Evolutionary conservation across 129 eudicot species (phyloP), one percentile per base, ranked within the genome.

Genomic region (Chrysanthemum makinoi): DNA sequence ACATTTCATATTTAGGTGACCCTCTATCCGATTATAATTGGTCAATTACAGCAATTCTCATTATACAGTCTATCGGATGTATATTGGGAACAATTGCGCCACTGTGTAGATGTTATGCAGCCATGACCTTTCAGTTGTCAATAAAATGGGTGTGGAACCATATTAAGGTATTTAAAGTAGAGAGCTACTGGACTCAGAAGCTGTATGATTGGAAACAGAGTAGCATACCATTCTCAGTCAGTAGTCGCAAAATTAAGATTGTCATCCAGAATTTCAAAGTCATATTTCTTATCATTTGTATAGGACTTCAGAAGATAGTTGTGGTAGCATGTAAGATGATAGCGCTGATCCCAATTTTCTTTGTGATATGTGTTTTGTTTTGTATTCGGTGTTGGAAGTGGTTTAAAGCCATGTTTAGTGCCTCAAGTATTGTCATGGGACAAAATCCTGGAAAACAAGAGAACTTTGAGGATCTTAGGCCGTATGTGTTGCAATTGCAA

Each of bases 141-240:
- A 20, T 35, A 3, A 50, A 55, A 51, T 12, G 75, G 78, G 18
- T 46, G n/a, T 30, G 4, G 56, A 33, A 50, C 6, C 69, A 73
- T 33, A 17, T 72, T 15, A 35, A 18, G 14, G 54, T 43, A 16
- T 74, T 65, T 7, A 50, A 11, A 16, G 76, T 77, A 9, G 85
- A 81, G 68, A 79, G 18, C 28, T 77, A 76, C 20, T 77, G 82
- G 85, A 73, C 59, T 12, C 58, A 77, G 47, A 68, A 49, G 73
- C 9, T 82, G 14, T 61, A 5, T 44, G 80, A 77, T 1, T 77
- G 80, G 80, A 82, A 74, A 64, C 56, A 53, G 1, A 66, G 65
- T 24, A 59, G 77, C 2, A 16, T 77, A 26, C 33, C 70, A 12
- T 16, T 26, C 17, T 3, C 66, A 10, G n/a, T 70, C 7, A 1